Evolutionary conservation across 1,284 basidiomycete genomes (phyloP).

Genomic region (Moniliophthora roreri): DNA sequence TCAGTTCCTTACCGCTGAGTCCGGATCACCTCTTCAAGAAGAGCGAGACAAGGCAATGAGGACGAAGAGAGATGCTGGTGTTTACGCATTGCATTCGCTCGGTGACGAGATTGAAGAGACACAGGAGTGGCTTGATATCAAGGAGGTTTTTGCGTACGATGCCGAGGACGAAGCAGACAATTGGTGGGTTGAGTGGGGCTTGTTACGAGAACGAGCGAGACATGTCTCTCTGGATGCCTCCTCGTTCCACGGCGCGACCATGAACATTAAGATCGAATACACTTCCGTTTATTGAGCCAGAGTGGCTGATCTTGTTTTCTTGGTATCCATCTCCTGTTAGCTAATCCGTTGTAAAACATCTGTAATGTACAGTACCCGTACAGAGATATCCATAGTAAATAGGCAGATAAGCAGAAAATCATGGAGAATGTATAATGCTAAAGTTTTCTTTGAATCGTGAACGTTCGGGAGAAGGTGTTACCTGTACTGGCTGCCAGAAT

Average conservation of each 20-base stretch:
- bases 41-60: conserved; percentile 44
- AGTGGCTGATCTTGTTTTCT: too few relatives aligned
- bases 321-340: too few relatives aligned
- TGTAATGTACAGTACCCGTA: too few relatives aligned
- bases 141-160: conserved; percentile 41
- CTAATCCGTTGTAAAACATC: too few relatives aligned
- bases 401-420: too few relatives aligned
- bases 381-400: too few relatives aligned
- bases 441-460: conserved; percentile 2
- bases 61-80: conserved; percentile 35
- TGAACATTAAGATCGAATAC: too few relatives aligned
- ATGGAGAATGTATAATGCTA: not conserved
- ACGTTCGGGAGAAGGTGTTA: not conserved
- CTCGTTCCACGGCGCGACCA: too few relatives aligned
- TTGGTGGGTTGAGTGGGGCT: conserved; percentile 39
- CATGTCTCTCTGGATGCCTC: too few relatives aligned
- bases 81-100: conserved; percentile 25
- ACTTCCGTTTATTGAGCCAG: too few relatives aligned
- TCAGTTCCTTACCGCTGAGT: conserved; percentile 37
- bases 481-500: not conserved
- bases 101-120: conserved; percentile 23
- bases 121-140: conserved; percentile 40
- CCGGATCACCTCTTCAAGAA: conserved; percentile 31
- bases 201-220: conserved; percentile 23
- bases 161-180: conserved; percentile 44